Conservation (phyloP, 2,329 filamentous ascomycete genomes). For the Aspergillus hiratsukae region DNA sequence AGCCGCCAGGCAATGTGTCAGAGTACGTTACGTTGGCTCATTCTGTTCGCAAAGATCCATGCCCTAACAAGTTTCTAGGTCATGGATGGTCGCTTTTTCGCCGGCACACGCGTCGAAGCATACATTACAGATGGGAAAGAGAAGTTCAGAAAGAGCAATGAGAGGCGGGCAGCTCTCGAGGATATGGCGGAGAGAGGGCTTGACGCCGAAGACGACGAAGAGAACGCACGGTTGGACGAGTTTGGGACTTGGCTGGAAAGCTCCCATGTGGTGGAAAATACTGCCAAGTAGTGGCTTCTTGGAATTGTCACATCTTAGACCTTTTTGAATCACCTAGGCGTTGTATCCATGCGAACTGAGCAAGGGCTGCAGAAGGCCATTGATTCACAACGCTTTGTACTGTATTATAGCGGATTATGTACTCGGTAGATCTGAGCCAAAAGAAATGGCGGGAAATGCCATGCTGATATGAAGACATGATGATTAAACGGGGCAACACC, state of each 20-base stretch:
- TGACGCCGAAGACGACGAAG: constrained; percentile 42
- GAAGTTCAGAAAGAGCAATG: constrained; percentile 64
- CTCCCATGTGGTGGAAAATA: constrained; percentile 20
- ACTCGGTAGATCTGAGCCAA: background rate
- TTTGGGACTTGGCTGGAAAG: constrained; percentile 48
- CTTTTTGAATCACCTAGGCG: no score
- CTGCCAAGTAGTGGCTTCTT: constrained; percentile 17
- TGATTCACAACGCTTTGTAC: background rate
- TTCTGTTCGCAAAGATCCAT: background rate
- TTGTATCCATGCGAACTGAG: background rate
- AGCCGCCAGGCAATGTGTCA: constrained; percentile 67
- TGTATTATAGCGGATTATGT: background rate
- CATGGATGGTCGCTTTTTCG: constrained; percentile 79
- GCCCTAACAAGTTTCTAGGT: constrained; percentile 34
- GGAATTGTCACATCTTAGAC: background rate
- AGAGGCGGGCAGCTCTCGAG: constrained; percentile 40
- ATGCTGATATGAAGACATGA: background rate
- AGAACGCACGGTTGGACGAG: constrained; percentile 41
- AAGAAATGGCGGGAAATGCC: background rate
- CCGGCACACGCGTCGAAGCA: constrained; percentile 66
- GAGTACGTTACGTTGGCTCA: constrained; percentile 27
- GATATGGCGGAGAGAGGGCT: constrained; percentile 46
- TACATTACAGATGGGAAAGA: constrained; percentile 67
- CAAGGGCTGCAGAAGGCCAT: background rate
- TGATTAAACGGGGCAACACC: background rate